Evolutionary conservation across 1,139 yeast genomes (phyloP).

Genomic region (Nakaseomyces delphensis): DNA sequence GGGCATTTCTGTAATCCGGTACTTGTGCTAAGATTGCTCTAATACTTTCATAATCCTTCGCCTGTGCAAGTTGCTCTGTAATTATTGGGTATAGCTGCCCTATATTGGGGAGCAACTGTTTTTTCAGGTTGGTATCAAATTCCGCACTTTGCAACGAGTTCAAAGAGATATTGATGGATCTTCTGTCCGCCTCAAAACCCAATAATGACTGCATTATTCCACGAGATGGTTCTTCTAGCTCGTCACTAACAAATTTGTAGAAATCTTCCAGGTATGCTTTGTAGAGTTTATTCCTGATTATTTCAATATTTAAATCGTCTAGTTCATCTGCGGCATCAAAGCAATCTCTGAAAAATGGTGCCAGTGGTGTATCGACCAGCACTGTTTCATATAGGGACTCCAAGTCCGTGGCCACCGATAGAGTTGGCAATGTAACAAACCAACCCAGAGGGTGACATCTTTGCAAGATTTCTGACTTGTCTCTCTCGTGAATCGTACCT

Average conservation of each 20-base stretch:
- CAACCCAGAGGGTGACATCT: slow-evolving; percentile 97
- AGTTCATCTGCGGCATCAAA: slow-evolving; percentile 79
- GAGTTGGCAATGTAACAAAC: slow-evolving; percentile 95
- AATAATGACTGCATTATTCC: slow-evolving; percentile 73
- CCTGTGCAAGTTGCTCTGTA: slow-evolving; percentile 54
- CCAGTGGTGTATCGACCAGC: slow-evolving; percentile 93
- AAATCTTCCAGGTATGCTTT: slow-evolving; percentile 91
- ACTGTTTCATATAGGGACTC: slow-evolving; percentile 89
- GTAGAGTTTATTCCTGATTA: slow-evolving; percentile 83
- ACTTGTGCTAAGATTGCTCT: slow-evolving; percentile 63
- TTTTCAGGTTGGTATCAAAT: slow-evolving; percentile 57
- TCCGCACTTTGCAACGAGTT: slow-evolving; percentile 54
- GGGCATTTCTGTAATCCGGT: slow-evolving; percentile 65
- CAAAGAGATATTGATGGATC: slow-evolving; percentile 83
- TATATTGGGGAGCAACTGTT: slow-evolving; percentile 67
- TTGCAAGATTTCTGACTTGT: slow-evolving; percentile 72
- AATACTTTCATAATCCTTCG: slow-evolving; percentile 82
- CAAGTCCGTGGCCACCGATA: slow-evolving; percentile 88
- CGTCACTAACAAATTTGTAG: slow-evolving; percentile 49
- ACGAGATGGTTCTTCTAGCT: slow-evolving; percentile 65
- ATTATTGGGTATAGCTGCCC: slow-evolving; percentile 78
- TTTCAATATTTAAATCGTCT: slow-evolving; percentile 92
- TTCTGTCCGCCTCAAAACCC: slow-evolving; percentile 88
- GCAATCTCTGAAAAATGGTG: slow-evolving; percentile 90
- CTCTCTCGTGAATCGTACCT: slow-evolving; percentile 93